Base-by-base conservation (phyloP, 805 yeast genomes). In the Candida argentea region DNA sequence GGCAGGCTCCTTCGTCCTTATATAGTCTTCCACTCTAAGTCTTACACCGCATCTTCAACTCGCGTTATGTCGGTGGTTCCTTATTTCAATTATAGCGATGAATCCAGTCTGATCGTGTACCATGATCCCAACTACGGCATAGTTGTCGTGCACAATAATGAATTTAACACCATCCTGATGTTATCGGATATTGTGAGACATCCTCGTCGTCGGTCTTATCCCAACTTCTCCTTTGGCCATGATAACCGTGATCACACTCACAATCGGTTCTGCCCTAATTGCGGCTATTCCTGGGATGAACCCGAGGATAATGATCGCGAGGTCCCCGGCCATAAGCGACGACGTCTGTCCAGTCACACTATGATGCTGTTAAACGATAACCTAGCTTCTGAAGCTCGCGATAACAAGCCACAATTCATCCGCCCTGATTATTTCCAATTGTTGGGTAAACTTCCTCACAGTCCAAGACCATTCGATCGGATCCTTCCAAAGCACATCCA, bases 1-100 rank as follows among this genome's bases (percentile, higher is more conserved):
- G n/a, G n/a, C n/a, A n/a, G n/a, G n/a, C n/a, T n/a, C n/a, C n/a
- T n/a, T n/a, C n/a, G n/a, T n/a, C n/a, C n/a, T n/a, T n/a, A n/a
- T n/a, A n/a, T n/a, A n/a, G n/a, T n/a, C n/a, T n/a, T n/a, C n/a
- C n/a, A n/a, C n/a, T n/a, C n/a, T n/a, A n/a, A n/a, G n/a, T n/a
- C n/a, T n/a, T n/a, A n/a, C n/a, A n/a, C n/a, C n/a, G n/a, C n/a
- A n/a, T n/a, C n/a, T n/a, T n/a, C n/a, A n/a, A n/a, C n/a, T n/a
- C n/a, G n/a, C n/a, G n/a, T n/a, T n/a, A 57, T 57, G 65, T 57
- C 65, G 8, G 45, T 57, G 16, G 58, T 57, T 19, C 63, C 65
- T 2, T 57, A 57, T 39, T n/a, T n/a, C n/a, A n/a, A n/a, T n/a
- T n/a, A n/a, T n/a, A n/a, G n/a, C n/a, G 47, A 56, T 31, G 27